Evolutionary conservation across 176 grass and related monocot genomes (phyloP), one percentile per base, ranked within the genome.

Genomic region (Aegilops bicornis): DNA sequence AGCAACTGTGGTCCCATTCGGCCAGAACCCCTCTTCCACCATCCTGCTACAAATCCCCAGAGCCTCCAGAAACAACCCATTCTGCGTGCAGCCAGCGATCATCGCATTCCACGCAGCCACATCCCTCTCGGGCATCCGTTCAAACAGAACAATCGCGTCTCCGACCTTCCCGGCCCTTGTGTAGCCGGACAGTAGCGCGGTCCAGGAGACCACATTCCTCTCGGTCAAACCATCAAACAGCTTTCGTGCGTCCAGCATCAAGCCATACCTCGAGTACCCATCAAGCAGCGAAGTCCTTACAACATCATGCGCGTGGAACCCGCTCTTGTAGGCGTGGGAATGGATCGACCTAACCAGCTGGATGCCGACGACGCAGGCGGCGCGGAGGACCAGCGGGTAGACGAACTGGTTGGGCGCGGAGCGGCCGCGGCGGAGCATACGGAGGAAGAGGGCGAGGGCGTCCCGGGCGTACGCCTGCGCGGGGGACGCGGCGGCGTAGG

Each of bases 181-280:
- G 73, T 90, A 94, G 5, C 92, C 95, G 6, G 92, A 94, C 68
- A 97, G 62, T 4, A 97, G 48, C 19, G 86, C 92, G 0, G 95
- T 97, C 92, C 90, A 94, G 86, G 90, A 89, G 42, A 97, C 81
- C 72, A 97, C 88, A 31, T 81, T 94, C 89, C 76, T 84, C 31
- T 95, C 90, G 29, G 86, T 32, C 91, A 98, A 91, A 94, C 75
- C 78, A 48, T 94, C 90, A 42, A 98, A 98, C 96, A 94, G 50
- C 27, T 82, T 73, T 5, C 84, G 93, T 25, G 93, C 96, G 52
- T 88, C 89, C 5, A 12, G 39, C 80, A 94, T 70, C 84, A 95
- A 91, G 2, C 87, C 90, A 23, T 87, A 88, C 85, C 88, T 92
- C 10, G 84, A 80, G 83, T 95, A 98, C n/a, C 86, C 84, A 63